Evolutionary conservation across 1,284 basidiomycete species (phyloP).

Genomic region (Trichosporon faecale): DNA sequence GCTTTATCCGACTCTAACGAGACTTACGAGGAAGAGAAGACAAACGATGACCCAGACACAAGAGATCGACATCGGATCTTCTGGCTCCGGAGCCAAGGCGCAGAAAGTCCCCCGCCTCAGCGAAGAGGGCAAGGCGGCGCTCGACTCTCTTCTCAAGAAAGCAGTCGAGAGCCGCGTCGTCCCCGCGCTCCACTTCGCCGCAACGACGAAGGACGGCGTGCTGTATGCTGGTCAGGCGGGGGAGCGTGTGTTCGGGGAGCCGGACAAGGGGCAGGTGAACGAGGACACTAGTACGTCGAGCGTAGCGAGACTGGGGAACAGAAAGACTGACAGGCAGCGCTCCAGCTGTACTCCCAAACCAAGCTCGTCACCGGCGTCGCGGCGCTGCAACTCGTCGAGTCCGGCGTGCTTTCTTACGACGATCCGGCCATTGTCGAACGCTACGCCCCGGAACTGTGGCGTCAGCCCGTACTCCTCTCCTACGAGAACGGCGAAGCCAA

Average conservation of each 20-base stretch:
- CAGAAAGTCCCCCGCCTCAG: conserved; percentile 19
- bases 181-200: conserved; percentile 37
- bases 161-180: conserved; percentile 23
- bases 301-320: no score
- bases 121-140: conserved; percentile 23
- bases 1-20: no score
- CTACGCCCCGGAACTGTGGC: conserved; percentile 36
- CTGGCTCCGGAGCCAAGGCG: neutral
- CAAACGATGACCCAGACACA: neutral
- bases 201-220: conserved; percentile 35
- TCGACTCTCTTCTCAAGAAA: conserved; percentile 29
- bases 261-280: conserved; percentile 30
- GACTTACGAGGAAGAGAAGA: neutral
- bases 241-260: conserved; percentile 34
- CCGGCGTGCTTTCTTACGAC: conserved; percentile 36
- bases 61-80: neutral
- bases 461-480: conserved; percentile 25
- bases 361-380: conserved; percentile 46
- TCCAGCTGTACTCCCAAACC: conserved; percentile 37
- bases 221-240: conserved; percentile 37
- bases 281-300: conserved; percentile 36
- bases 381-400: conserved; percentile 43
- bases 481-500: conserved; percentile 27
- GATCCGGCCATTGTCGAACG: conserved; percentile 28
- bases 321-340: conserved; percentile 9